Percentiles rank a stretch among this genome's conserved stretches.
Conservation (phyloP, 495 filamentous ascomycete species). For the Neurospora hispaniola region DNA sequence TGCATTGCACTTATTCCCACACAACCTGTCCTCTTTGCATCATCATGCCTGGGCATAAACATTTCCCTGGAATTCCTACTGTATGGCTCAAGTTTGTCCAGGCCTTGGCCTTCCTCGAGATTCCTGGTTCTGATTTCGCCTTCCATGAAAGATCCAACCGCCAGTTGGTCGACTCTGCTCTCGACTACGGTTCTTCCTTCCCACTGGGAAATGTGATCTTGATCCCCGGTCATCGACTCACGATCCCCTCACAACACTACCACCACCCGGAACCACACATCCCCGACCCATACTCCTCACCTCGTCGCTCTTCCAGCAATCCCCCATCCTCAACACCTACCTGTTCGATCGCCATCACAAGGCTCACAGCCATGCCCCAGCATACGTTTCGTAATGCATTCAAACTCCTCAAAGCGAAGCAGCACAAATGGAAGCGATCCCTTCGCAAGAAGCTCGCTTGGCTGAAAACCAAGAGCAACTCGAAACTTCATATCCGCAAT, state of each 20-base stretch:
- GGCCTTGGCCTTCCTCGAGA: not conserved
- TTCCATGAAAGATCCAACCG: not conserved
- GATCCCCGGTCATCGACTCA: not conserved
- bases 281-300: not conserved
- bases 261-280: not conserved
- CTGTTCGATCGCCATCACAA: not conserved
- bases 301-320: not conserved
- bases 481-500: not conserved
- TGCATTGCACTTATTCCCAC: too few relatives aligned
- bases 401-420: not conserved
- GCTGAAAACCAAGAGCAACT: not conserved
- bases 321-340: not conserved
- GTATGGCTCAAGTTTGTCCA: not conserved
- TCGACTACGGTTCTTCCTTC: not conserved
- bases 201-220: not conserved
- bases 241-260: not conserved
- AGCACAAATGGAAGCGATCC: not conserved
- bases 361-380: not conserved
- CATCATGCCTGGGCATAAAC: too few relatives aligned
- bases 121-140: not conserved
- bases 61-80: too few relatives aligned
- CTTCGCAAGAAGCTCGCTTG: not conserved
- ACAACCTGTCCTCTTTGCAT: too few relatives aligned
- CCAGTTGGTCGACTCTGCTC: not conserved
- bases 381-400: not conserved